phyloP scores from a whole-genome alignment of 1,284 basidiomycete genomes.

The Apiotrichum laibachii region DNA sequence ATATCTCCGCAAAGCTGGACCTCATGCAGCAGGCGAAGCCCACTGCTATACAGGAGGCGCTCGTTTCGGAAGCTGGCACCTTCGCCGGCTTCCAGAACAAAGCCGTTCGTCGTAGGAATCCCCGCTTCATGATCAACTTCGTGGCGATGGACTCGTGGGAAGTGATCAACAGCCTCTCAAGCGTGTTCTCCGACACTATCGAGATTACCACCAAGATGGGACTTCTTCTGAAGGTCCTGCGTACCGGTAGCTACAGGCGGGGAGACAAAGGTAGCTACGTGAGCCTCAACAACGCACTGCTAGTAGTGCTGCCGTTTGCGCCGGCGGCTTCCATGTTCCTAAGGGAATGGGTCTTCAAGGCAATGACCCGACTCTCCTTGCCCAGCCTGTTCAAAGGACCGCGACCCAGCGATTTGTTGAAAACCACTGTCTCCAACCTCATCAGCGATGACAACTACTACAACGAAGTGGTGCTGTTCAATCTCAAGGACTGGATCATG shows the following conservation, averaged over 20 bases:
- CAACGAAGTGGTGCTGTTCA: constrained; percentile 70
- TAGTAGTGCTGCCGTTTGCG: constrained; percentile 9
- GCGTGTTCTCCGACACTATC: too few species aligned
- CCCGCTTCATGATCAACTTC: too few species aligned
- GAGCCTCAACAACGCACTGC: constrained; percentile 54
- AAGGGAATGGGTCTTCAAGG: background rate
- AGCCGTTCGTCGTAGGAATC: background rate
- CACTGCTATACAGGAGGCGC: constrained; percentile 66
- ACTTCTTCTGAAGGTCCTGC: too few species aligned
- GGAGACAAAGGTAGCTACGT: constrained; percentile 2
- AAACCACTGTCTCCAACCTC: constrained; percentile 33
- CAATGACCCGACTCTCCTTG: constrained; percentile 46
- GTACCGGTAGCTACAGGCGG: too few species aligned
- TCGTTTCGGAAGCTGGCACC: constrained; percentile 69
- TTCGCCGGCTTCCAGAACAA: constrained; percentile 26
- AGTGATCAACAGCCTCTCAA: too few species aligned
- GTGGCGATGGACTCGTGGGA: too few species aligned
- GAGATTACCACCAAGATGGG: too few species aligned
- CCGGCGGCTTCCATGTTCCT: constrained; percentile 1
- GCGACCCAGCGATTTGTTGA: too few species aligned
- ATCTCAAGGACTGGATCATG: constrained; percentile 74
- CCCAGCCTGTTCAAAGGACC: constrained; percentile 50
- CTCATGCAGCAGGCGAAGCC: constrained; percentile 72
- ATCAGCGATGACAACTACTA: constrained; percentile 67
- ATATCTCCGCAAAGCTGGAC: constrained; percentile 69